A percentile compares a stretch with the other conserved stretches of the same genome.
phyloP scores from a whole-genome alignment of 148 eudicot genomes.

The Silene conica region DNA sequence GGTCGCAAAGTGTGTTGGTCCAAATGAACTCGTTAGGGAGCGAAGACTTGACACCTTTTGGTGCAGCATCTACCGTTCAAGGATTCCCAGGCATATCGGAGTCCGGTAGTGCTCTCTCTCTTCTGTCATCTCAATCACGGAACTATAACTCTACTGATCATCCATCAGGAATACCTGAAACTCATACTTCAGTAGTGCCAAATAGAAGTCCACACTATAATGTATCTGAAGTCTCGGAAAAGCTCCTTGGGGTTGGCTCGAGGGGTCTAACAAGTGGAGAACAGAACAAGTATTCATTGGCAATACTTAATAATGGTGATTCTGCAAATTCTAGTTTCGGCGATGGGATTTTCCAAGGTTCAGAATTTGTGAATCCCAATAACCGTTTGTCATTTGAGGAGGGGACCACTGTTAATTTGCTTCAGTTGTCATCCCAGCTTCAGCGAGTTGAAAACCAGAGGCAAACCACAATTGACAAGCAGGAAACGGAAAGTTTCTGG shows the following conservation, averaged over 20 bases:
- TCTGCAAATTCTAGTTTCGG: conserved; percentile 19
- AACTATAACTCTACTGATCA: conserved; percentile 26
- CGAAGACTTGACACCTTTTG: conserved; percentile 28
- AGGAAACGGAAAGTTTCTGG: conserved; percentile 25
- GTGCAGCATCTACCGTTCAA: conserved; percentile 36
- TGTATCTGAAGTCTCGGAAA: conserved; percentile 21
- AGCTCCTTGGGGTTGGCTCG: conserved; percentile 25
- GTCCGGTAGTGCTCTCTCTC: conserved; percentile 84
- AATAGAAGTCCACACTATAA: conserved; percentile 20
- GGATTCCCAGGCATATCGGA: conserved; percentile 33
- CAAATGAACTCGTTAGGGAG: conserved; percentile 25
- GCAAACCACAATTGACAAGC: conserved; percentile 33
- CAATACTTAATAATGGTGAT: conserved; percentile 21
- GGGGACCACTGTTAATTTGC: conserved; percentile 51
- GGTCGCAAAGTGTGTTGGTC: conserved; percentile 25
- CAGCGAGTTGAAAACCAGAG: conserved; percentile 59
- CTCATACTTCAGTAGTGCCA: conserved; percentile 21
- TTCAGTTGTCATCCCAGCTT: conserved; percentile 67
- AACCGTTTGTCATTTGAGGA: conserved; percentile 25
- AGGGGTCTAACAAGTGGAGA: conserved; percentile 21
- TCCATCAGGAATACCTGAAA: conserved; percentile 32
- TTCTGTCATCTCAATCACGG: conserved; percentile 73
- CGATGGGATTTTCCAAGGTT: conserved; percentile 32
- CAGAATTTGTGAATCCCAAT: conserved; percentile 31
- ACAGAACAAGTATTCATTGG: conserved; percentile 27